A percentile compares a stretch with the other conserved stretches of the same genome.
phyloP scores from a whole-genome alignment of 352 stramenopile genomes.

The Phytophthora tentaculata region DNA sequence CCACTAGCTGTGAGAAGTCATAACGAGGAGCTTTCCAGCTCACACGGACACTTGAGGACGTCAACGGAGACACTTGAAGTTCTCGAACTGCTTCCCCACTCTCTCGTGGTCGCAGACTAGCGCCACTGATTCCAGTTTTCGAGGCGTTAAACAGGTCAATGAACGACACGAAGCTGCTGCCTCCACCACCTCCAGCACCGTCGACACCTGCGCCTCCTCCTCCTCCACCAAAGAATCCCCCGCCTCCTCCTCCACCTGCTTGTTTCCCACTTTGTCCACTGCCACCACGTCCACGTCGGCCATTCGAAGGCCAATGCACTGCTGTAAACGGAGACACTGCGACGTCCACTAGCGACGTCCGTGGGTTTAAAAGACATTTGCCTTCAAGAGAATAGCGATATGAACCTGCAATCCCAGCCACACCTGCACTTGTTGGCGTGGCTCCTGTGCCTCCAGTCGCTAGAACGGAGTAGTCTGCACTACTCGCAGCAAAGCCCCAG shows the following conservation, averaged over 20 bases:
- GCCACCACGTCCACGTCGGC: constrained; percentile 48
- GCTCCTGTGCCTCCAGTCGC: constrained; percentile 58
- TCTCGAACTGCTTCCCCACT: constrained; percentile 34
- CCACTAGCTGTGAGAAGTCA: constrained; percentile 47
- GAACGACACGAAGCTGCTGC: constrained; percentile 58
- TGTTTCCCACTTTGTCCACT: constrained; percentile 80
- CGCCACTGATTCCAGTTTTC: constrained; percentile 13
- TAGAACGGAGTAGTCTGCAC: constrained; percentile 61
- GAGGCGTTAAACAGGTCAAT: constrained; percentile 28
- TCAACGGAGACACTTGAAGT: constrained; percentile 26
- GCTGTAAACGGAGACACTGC: constrained; percentile 29
- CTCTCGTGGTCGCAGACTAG: constrained; percentile 21
- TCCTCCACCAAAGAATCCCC: constrained; percentile 78
- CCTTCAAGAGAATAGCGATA: constrained; percentile 52
- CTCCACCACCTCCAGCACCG: constrained; percentile 64
- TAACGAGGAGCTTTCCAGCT: constrained; percentile 47
- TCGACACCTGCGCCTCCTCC: constrained; percentile 69
- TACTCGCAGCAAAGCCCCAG: constrained; percentile 50
- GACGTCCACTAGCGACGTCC: constrained; percentile 44
- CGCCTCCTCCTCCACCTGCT: constrained; percentile 77
- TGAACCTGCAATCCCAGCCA: constrained; percentile 50
- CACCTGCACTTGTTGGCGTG: constrained; percentile 27
- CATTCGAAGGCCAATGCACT: constrained; percentile 44
- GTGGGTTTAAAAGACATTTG: constrained; percentile 39
- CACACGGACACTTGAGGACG: constrained; percentile 48